A percentile compares a stretch with the other conserved stretches of the same genome.
Evolutionary conservation across 2,329 filamentous ascomycete species (phyloP).

Genomic region (Cryphonectria parasitica): DNA sequence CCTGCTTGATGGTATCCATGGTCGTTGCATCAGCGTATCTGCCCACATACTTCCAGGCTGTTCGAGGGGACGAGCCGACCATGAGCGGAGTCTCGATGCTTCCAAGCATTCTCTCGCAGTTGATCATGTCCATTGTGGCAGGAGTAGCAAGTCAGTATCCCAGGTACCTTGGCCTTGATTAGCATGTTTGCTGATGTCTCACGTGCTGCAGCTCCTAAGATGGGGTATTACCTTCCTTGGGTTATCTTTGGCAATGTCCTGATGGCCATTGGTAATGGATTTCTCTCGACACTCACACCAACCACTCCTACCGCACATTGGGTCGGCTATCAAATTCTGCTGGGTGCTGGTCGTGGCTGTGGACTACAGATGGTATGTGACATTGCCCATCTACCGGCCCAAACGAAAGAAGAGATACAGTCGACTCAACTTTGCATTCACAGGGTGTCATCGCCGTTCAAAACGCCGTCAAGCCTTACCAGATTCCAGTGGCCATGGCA

Average conservation of each 20-base stretch:
- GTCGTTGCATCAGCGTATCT: conserved; percentile 3
- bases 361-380: conserved; percentile 45
- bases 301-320: conserved; percentile 52
- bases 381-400: no score
- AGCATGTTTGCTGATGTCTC: not conserved
- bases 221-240: conserved; percentile 50
- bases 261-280: conserved; percentile 52
- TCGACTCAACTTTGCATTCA: conserved; percentile 26
- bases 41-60: conserved; percentile 18
- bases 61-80: conserved; percentile 7
- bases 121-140: not conserved
- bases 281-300: conserved; percentile 57
- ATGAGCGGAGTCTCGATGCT: conserved; percentile 14
- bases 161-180: fast-evolving
- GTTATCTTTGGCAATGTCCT: conserved; percentile 45
- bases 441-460: conserved; percentile 48
- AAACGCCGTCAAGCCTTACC: conserved; percentile 49
- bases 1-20: conserved; percentile 4
- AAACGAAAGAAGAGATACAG: not conserved
- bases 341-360: conserved; percentile 44
- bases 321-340: conserved; percentile 63
- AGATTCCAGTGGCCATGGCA: conserved; percentile 53
- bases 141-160: not conserved
- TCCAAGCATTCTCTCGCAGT: conserved; percentile 1
- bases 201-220: not conserved